phyloP scores from a whole-genome alignment of 768 basidiomycete species.

The Kwoniella heveanensis region DNA sequence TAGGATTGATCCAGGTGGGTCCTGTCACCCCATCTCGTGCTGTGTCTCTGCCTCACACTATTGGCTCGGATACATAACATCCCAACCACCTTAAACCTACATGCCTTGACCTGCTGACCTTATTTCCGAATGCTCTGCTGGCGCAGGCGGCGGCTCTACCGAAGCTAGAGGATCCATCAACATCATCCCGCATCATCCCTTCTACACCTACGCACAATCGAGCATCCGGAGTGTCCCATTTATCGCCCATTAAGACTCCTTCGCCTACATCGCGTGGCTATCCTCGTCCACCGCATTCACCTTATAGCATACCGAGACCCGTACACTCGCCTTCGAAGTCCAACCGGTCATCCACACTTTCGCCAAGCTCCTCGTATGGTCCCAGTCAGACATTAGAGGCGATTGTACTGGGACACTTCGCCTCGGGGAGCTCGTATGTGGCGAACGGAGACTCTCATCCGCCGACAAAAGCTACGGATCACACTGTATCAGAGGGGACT shows the following conservation, averaged over 20 bases:
- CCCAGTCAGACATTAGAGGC: conserved; percentile 17
- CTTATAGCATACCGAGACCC: conserved; percentile 13
- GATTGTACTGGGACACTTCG: conserved; percentile 13
- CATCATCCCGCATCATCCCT: conserved; percentile 14
- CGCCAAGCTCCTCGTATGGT: conserved; percentile 13
- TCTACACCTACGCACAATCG: conserved; percentile 16
- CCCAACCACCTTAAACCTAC: too few relatives aligned
- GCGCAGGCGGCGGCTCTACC: background rate
- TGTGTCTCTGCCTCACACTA: background rate
- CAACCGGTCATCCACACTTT: conserved; percentile 6
- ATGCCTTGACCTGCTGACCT: too few relatives aligned
- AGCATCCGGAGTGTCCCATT: background rate
- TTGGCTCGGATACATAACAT: too few relatives aligned
- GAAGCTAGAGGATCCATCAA: background rate
- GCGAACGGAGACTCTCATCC: background rate
- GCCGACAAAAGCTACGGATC: background rate
- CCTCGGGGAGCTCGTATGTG: conserved; percentile 10
- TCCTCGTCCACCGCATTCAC: conserved; percentile 19
- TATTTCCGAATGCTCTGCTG: too few relatives aligned
- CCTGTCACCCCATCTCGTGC: background rate
- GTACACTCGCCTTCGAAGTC: conserved; percentile 20
- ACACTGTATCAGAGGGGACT: background rate
- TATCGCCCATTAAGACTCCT: background rate
- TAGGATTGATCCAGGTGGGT: conserved; percentile 76
- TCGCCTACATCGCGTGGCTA: conserved; percentile 4